Evolutionary conservation across 176 grass and related monocot genomes (phyloP), one percentile per base, ranked within the genome.

Genomic region (Musa acuminata): DNA sequence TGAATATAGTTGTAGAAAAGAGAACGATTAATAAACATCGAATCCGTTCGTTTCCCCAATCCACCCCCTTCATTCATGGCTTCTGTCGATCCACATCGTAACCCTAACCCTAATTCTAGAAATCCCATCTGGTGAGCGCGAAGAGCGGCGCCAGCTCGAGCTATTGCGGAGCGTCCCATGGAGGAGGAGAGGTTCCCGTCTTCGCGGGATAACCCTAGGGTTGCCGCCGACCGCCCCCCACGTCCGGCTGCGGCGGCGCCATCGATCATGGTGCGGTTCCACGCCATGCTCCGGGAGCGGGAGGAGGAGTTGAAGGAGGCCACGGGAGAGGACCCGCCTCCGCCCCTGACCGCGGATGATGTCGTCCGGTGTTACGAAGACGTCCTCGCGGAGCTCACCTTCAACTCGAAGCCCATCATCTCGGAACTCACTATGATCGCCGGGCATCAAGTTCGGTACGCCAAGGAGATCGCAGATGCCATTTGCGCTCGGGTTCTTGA

Each of bases 351-450:
- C n/a, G 57, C 74, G n/a, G 58, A 1, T 5, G 74, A 76, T 7
- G 17, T 76, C 17, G 58, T 76, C 57, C 74, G 35, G 10, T 51
- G 53, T 35, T 63, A 76, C 74, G 19, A 76, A 57, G 74, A 76
- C 5, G 55, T 76, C 5, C 55, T 63, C 9, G 13, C 79, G 16
- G 96, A 91, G 68, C 96, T 99, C 59, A 92, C 86, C 69, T 92
- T 95, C 91, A 99, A 99, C 83, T 99, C 90, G 72, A 99, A 99
- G 86, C 96, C 96, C 13, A 91, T 92, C 78, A 95, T 99, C 76
- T 50, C 74, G 27, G 58, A 76, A 19, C 57, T 60, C 57, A 76
- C 74, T 1, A 76, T 76, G 23, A 63, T 76, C 29, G 55, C 74
- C 3, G 74, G 74, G 16, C 35, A 76, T 27, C 14, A 60, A 60